phyloP scores from a whole-genome alignment of 75 land plant species.

The Pinus albicaulis region DNA sequence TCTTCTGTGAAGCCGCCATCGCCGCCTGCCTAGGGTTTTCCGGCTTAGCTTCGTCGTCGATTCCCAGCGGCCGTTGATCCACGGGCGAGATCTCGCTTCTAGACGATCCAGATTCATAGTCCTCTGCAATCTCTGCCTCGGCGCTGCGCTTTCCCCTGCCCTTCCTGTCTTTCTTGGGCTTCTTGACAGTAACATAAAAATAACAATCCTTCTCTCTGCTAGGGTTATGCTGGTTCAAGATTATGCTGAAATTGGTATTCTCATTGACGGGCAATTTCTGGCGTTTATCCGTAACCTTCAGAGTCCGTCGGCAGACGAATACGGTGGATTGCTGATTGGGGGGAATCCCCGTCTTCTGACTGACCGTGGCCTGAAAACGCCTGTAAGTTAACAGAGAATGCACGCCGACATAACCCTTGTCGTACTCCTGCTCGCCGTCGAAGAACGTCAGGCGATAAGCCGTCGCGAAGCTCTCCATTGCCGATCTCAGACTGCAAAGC shows the following conservation, averaged over 20 bases:
- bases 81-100: conserved; percentile 30
- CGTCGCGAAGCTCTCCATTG: conserved; percentile 31
- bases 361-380: conserved; percentile 47
- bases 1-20: background rate
- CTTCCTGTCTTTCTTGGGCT: conserved; percentile 47
- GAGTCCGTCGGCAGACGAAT: conserved; percentile 36
- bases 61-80: background rate
- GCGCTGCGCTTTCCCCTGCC: conserved; percentile 31
- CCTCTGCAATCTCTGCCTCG: conserved; percentile 38
- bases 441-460: conserved; percentile 61
- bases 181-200: conserved; percentile 61
- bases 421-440: conserved; percentile 75
- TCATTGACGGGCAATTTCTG: conserved; percentile 61
- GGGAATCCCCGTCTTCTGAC: conserved; percentile 69
- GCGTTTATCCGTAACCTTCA: conserved; percentile 21
- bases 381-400: conserved; percentile 54
- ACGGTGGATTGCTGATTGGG: conserved; percentile 69
- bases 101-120: conserved; percentile 29
- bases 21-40: background rate
- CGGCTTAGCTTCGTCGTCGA: background rate
- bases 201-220: conserved; percentile 50
- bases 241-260: conserved; percentile 57
- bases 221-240: conserved; percentile 59
- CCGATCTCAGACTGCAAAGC: conserved; percentile 4
- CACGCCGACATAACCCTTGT: conserved; percentile 60